Evolutionary conservation across 352 stramenopile genomes (phyloP), one percentile per base, ranked within the genome.

Genomic region (Pythium periplocum): DNA sequence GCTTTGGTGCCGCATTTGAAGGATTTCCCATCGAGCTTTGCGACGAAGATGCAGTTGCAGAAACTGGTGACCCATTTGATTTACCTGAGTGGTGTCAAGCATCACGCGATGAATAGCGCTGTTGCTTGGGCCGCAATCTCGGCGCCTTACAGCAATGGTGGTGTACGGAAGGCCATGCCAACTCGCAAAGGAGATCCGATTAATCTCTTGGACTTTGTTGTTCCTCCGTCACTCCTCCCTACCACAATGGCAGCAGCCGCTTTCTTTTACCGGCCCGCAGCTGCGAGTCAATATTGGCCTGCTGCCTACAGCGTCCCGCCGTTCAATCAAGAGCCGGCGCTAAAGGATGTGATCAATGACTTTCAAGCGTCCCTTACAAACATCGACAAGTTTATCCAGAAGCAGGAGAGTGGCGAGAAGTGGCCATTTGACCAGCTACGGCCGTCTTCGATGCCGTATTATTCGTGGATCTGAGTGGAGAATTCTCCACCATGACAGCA

Each of bases 31-130:
- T 33, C 9, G 7, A 32, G 30, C 0, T 68, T 68, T 41, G 43
- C 26, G 26, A 47, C 38, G 1, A 38, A 17, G 9, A 49, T 62
- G 8, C 17, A 52, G 36, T 45, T 59, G 5, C 33, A 48, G 10
- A 3, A 30, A 0, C 30, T 80, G 2, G 26, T 80, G n/a, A 51
- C 65, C n/a, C 54, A 71, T 36, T 49, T 80, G 8, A 48, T 75
- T n/a, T 79, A 71, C 49, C 62, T 75, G 51, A 64, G 54, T 7
- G 51, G 60, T n/a, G 66, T 81, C 34, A 68, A 69, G 38, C 73
- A 81, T 55, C 71, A 84, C 61, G 63, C 63, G n/a, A 81, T 79
- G 73, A 82, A 79, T 50, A 69, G 71, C 37, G 50, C 67, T 30
- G 55, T 66, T 42, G 75, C 62, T 30, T 84, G 71, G 73, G 65